These are phyloP conservation scores for Phyllosticta capitalensis DNA, from an alignment of 2,329 filamentous ascomycete species.

Conservation along the genomic window DNA sequence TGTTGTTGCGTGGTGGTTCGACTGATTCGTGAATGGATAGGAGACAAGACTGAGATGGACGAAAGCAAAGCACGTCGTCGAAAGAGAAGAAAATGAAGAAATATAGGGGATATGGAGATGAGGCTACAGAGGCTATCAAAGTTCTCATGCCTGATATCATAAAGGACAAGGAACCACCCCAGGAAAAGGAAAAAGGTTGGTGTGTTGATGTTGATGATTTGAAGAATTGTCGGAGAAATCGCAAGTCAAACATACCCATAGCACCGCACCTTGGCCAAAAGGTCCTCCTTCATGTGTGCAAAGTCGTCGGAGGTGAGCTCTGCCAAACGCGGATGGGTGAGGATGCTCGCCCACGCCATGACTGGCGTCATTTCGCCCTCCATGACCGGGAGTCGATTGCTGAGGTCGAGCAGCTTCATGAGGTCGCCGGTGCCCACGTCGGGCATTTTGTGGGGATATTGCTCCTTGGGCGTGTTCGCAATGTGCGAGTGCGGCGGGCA, in stretches of 20 bases:
- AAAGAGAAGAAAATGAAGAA: neutral
- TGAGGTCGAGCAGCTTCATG: slow-evolving; percentile 73
- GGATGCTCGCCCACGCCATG: slow-evolving; percentile 83
- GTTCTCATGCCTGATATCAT: neutral
- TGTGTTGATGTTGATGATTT: neutral
- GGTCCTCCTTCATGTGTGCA: slow-evolving; percentile 58
- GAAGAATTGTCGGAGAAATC: neutral
- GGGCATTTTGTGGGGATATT: slow-evolving; percentile 64
- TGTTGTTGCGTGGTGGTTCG: neutral
- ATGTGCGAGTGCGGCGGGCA: slow-evolving; percentile 67
- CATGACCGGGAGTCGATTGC: slow-evolving; percentile 63
- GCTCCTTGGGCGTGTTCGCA: slow-evolving; percentile 43
- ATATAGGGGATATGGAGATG: neutral
- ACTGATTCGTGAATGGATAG: no score
- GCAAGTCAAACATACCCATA: slow-evolving; percentile 60
- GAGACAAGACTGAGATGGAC: no score
- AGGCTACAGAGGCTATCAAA: neutral
- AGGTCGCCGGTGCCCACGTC: slow-evolving; percentile 63
- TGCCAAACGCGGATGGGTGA: slow-evolving; percentile 49
- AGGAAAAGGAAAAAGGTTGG: neutral
- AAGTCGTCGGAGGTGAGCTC: slow-evolving; percentile 63
- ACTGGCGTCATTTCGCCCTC: slow-evolving; percentile 90
- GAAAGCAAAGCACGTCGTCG: no score
- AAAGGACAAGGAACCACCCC: neutral
- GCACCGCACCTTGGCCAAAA: slow-evolving; percentile 75